phyloP scores from a whole-genome alignment of 108 stramenopile species.

The Craspedostauros australis region DNA sequence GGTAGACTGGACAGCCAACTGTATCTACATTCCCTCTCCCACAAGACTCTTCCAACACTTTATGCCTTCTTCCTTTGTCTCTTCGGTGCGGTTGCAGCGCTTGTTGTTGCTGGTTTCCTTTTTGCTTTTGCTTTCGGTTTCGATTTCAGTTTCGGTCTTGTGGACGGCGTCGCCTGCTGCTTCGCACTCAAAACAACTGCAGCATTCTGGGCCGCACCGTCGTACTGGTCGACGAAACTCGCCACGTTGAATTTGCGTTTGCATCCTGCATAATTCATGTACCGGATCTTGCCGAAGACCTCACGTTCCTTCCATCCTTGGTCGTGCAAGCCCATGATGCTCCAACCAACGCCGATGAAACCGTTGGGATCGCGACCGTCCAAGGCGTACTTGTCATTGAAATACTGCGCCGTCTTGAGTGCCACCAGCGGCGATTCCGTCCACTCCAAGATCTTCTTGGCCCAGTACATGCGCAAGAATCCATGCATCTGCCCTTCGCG shows the following conservation, averaged over 20 bases:
- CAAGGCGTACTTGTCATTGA: slow-evolving; percentile 96
- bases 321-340: slow-evolving; percentile 96
- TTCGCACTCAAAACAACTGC: not conserved
- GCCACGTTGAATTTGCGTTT: slow-evolving; percentile 92
- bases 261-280: slow-evolving; percentile 97
- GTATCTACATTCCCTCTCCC: too few species aligned
- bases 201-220: slow-evolving; percentile 66
- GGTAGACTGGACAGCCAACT: too few species aligned
- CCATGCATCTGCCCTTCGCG: slow-evolving; percentile 95
- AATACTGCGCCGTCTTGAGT: slow-evolving; percentile 75
- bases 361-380: slow-evolving; percentile 98
- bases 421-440: slow-evolving; percentile 83
- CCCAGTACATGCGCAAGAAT: slow-evolving; percentile 99
- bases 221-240: slow-evolving; percentile 69
- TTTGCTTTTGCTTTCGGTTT: too few species aligned
- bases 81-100: too few species aligned
- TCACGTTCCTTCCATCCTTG: slow-evolving; percentile 84
- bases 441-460: slow-evolving; percentile 99
- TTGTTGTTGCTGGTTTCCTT: too few species aligned
- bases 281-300: slow-evolving; percentile 96
- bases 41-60: too few species aligned
- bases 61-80: too few species aligned
- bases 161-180: not conserved
- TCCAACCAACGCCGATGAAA: slow-evolving; percentile 96
- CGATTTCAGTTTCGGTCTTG: too few species aligned